Base-by-base conservation (phyloP, 164 flowering plant genomes). In the Kalanchoe fedtschenkoi region DNA sequence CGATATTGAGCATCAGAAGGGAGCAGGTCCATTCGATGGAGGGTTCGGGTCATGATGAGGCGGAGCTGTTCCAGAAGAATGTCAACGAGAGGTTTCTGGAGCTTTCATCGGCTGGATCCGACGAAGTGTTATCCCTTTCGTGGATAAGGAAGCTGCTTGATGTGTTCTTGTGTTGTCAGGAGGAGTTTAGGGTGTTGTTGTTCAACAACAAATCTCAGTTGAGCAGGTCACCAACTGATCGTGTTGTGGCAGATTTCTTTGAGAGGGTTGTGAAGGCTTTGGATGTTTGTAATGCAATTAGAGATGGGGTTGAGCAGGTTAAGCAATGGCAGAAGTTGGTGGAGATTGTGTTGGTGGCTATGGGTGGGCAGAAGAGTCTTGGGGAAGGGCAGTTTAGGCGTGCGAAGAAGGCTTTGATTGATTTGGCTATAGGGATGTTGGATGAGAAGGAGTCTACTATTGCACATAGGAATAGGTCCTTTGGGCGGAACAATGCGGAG, bases 321-420 rank as follows among this genome's bases (percentile, higher is more conserved):
- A 72, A 89, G 34, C 89, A 81, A 61, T 91, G 97, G 97, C 70
- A 77, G 75, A 83, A 80, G 70, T 84, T 81, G 26, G 28, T 88
- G 70, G 97, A 91, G 68, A 89, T 91, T 44, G 89, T 89, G 7
- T 66, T 78, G 1, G 66, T 71, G 33, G 96, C 98, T 1, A 60
- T 92, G 56, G 83, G 78, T 15, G 54, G 44, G 13, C 79, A 78
- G 62, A 76, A 73, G 68, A 68, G 67, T 22, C 62, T 89, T 0
- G 85, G 96, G 0, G 98, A 92, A 56, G 96, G 96, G 1, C 93
- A 92, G 41, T 74, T 88, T 65, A 80, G 95, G 0, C 79, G 98
- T 1, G 96, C 97, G 0, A 89, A 83, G 74, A 92, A 92, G 70
- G 90, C 98, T 0, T 62, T 92, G 62, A 64, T 80, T 16, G 97